Conservation (phyloP, 306 rosid genomes). For the Parietaria judaica region DNA sequence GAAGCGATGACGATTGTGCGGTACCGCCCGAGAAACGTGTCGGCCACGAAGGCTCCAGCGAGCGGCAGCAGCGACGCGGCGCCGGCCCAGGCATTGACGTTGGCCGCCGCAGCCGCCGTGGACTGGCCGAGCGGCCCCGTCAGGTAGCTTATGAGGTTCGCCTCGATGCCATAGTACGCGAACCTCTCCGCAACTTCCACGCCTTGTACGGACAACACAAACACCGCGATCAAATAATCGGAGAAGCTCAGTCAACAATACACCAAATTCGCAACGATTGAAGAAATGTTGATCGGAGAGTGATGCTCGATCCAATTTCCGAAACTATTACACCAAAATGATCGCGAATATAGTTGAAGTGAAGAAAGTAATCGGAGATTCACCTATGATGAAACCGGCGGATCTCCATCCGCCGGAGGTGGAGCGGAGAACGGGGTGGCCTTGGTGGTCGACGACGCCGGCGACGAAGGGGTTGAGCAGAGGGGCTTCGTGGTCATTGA, state of each 20-base stretch:
- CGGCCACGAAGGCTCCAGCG: conserved; percentile 49
- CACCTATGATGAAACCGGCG: conserved; percentile 1
- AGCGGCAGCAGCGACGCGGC: conserved; percentile 41
- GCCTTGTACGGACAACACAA: conserved; percentile 2
- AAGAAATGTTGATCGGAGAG: no score
- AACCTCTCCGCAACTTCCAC: conserved; percentile 54
- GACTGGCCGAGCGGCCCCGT: conserved; percentile 45
- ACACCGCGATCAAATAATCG: no score
- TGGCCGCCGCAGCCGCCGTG: conserved; percentile 41
- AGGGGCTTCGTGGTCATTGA: background rate
- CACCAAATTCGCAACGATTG: no score
- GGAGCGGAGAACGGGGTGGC: background rate
- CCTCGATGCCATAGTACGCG: conserved; percentile 39
- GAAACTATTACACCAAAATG: no score
- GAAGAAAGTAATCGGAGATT: background rate
- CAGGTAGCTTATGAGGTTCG: conserved; percentile 38
- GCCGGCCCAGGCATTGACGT: conserved; percentile 44
- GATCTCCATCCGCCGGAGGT: conserved; percentile 12
- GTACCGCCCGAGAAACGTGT: conserved; percentile 49
- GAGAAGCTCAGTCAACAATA: no score
- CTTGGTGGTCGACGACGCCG: conserved; percentile 7
- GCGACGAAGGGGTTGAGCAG: background rate
- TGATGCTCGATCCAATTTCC: no score
- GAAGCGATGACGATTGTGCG: conserved; percentile 40
- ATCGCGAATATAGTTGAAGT: no score